Percentiles rank a stretch among this genome's conserved stretches.
Conservation (phyloP, 805 yeast genomes). For the Kazachstania psychrophila region DNA sequence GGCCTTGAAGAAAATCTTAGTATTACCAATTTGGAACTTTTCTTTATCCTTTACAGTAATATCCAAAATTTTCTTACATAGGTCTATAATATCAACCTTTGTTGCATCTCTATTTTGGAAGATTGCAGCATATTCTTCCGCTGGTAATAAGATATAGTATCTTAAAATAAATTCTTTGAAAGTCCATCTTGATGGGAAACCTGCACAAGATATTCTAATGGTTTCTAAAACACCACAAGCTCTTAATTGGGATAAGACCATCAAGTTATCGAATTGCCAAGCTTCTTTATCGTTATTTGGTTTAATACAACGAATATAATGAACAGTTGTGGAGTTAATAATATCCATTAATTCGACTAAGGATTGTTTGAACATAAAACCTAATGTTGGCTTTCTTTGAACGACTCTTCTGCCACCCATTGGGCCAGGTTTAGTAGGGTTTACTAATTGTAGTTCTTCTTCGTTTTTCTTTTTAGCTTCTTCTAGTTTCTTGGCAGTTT, state of each 20-base stretch:
- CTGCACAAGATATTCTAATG: slow-evolving; percentile 92
- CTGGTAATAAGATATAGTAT: slow-evolving; percentile 72
- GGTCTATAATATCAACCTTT: slow-evolving; percentile 47
- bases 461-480: slow-evolving; percentile 30
- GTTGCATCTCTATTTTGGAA: slow-evolving; percentile 41
- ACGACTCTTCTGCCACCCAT: slow-evolving; percentile 31
- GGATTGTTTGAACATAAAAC: slow-evolving; percentile 87
- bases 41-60: slow-evolving; percentile 53
- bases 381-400: slow-evolving; percentile 81
- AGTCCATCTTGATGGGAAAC: slow-evolving; percentile 94
- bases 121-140: slow-evolving; percentile 57
- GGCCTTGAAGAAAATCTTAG: slow-evolving; percentile 91
- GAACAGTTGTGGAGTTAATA: slow-evolving; percentile 89
- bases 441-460: slow-evolving; percentile 16
- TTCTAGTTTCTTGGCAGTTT: slow-evolving; percentile 38
- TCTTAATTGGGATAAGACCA: slow-evolving; percentile 90
- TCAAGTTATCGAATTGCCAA: slow-evolving; percentile 90
- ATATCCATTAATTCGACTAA: slow-evolving; percentile 88
- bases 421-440: slow-evolving; percentile 35
- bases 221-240: slow-evolving; percentile 99
- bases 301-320: slow-evolving; percentile 93
- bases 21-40: slow-evolving; percentile 83
- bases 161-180: slow-evolving; percentile 87
- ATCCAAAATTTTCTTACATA: slow-evolving; percentile 59
- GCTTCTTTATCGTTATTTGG: slow-evolving; percentile 92